Conservation (phyloP, 2,329 filamentous ascomycete genomes). For the Trichoderma sp. region DNA sequence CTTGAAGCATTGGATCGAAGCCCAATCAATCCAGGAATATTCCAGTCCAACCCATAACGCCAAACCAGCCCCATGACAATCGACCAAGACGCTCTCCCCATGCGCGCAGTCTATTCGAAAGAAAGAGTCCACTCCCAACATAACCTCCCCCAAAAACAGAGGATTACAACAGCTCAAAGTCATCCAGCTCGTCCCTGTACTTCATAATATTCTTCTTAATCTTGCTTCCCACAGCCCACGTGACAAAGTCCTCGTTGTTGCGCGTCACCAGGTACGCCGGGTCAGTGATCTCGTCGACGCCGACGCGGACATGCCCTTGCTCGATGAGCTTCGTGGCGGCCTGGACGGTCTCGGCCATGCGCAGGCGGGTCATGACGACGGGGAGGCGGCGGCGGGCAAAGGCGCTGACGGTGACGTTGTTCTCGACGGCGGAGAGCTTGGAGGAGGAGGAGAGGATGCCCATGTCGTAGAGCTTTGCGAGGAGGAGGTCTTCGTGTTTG, state of each 20-base stretch:
- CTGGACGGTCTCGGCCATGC: slow-evolving; percentile 90
- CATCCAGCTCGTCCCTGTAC: slow-evolving; percentile 92
- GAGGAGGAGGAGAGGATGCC: slow-evolving; percentile 76
- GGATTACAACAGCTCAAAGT: slow-evolving; percentile 84
- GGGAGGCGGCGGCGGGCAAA: slow-evolving; percentile 82
- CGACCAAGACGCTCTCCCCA: background rate
- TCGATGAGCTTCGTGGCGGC: slow-evolving; percentile 86
- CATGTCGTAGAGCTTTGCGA: slow-evolving; percentile 93
- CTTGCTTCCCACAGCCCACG: slow-evolving; percentile 95
- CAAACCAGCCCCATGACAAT: slow-evolving; percentile 1
- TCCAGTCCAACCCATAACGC: slow-evolving; percentile 7
- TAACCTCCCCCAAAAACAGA: background rate
- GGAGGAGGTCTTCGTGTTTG: slow-evolving; percentile 82
- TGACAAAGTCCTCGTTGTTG: slow-evolving; percentile 93
- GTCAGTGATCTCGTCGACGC: slow-evolving; percentile 87
- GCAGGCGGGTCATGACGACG: slow-evolving; percentile 85
- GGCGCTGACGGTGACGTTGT: slow-evolving; percentile 83
- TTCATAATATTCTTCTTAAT: slow-evolving; percentile 95
- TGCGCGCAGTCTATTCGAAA: background rate
- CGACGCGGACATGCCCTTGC: slow-evolving; percentile 89
- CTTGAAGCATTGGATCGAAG: background rate
- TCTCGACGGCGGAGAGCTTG: slow-evolving; percentile 82
- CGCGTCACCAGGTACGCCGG: slow-evolving; percentile 86
- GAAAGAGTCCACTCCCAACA: background rate
- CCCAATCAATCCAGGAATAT: background rate